Evolutionary conservation across 2,329 filamentous ascomycete species (phyloP), one percentile per base, ranked within the genome.

Genomic region (Botryosphaeria agaves): DNA sequence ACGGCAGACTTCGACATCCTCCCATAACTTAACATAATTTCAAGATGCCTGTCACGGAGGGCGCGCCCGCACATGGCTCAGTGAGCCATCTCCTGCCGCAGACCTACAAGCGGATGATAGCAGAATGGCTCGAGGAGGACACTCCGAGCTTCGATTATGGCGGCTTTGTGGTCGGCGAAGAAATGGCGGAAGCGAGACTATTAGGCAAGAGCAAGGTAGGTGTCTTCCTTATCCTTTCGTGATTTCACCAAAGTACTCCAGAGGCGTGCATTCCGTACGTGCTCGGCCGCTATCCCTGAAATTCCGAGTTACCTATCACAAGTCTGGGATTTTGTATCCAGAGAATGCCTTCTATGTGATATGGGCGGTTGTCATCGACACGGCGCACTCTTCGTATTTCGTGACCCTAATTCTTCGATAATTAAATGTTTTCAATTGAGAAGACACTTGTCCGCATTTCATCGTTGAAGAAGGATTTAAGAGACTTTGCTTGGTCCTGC

Each of bases 111-210:
- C 67, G 74, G 29, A 69, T 76, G 40, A 72, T 94, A 38, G 69
- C 76, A 15, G 59, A 69, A 45, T 98, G 89, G 89, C 76, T 94
- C 9, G 80, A 84, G 46, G 89, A 98, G 58, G 89, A 98, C 59
- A 91, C 84, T 3, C 89, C 89, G 4, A 89, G 82, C 31, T 87
- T 93, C 57, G 89, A 98, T 64, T 94, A 93, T 52, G 89, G 82
- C 46, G 89, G 89, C 36, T 98, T 92, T 54, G 89, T 98, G 5
- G 89, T 98, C 15, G 89, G 89, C 38, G 71, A 79, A 23, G 59
- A 57, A 11, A 47, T 57, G 7, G 56, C 56, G 1, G 59, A 62
- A 40, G 61, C 61, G 3, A 55, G 55, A 18, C 43, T 74, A 14
- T 48, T 74, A 14, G 70, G 69, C 3, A 75, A 74, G 47, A 65